Evolutionary conservation across 768 basidiomycete genomes (phyloP).

Genomic region (Cubamyces lactineus): DNA sequence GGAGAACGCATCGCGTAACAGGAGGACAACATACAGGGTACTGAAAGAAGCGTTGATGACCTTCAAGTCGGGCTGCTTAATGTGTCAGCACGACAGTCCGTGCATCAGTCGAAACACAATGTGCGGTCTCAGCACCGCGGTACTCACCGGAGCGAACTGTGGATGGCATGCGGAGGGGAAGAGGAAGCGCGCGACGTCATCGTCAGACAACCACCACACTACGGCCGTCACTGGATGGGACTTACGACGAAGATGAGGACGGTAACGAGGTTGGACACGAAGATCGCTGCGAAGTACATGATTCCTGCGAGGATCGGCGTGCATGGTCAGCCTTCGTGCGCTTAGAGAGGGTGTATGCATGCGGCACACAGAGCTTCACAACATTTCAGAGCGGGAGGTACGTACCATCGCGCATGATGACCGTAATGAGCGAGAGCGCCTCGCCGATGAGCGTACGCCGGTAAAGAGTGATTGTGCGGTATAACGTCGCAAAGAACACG

Average conservation of each 20-base stretch:
- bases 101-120: constrained; percentile 1
- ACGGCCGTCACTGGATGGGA: neutral
- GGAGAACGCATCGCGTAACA: neutral
- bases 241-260: constrained; percentile 30
- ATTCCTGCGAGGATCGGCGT: constrained; percentile 23
- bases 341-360: neutral
- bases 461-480: constrained; percentile 29
- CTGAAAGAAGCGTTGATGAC: constrained; percentile 35
- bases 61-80: constrained; percentile 29
- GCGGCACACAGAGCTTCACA: neutral
- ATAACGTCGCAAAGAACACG: constrained; percentile 33
- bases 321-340: neutral
- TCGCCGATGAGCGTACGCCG: constrained; percentile 22
- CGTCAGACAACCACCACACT: too few relatives aligned
- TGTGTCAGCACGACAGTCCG: constrained; percentile 3
- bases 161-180: too few relatives aligned
- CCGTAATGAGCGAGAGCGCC: constrained; percentile 27
- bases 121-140: constrained; percentile 17
- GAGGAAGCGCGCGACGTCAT: neutral
- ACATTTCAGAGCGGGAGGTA: neutral
- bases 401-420: constrained; percentile 33
- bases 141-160: constrained; percentile 24
- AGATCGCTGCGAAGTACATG: constrained; percentile 34
- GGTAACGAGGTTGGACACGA: constrained; percentile 30
- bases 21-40: constrained; percentile 26